A percentile compares a stretch with the other conserved stretches of the same genome.
Conservation (phyloP, 129 eudicot species). For the Flaveria robusta region DNA sequence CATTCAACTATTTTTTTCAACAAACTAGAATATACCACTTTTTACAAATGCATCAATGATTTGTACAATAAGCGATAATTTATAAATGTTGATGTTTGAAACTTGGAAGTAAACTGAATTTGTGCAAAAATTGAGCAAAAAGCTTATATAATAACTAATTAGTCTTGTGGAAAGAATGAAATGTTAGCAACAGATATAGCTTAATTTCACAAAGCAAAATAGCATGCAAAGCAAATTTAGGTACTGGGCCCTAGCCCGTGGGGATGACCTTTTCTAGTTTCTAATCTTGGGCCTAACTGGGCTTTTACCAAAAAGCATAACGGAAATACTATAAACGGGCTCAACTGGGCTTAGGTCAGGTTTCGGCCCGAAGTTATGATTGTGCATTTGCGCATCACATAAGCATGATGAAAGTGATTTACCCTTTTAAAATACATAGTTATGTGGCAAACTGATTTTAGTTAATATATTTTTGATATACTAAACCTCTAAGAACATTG, state of each 20-base stretch:
- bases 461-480: background rate
- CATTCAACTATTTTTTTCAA: too few species aligned
- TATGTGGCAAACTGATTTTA: background rate
- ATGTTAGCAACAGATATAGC: too few species aligned
- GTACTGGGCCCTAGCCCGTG: background rate
- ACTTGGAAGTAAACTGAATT: too few species aligned
- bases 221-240: background rate
- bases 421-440: too few species aligned
- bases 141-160: too few species aligned
- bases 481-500: background rate
- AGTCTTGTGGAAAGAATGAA: too few species aligned
- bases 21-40: too few species aligned
- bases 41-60: too few species aligned
- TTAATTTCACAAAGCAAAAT: too few species aligned
- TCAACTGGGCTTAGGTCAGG: background rate
- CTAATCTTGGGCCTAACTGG: background rate
- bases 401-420: background rate
- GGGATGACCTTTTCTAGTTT: background rate
- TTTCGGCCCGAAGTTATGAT: background rate
- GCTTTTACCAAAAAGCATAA: background rate
- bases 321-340: background rate
- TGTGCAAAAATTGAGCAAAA: too few species aligned
- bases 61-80: too few species aligned
- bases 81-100: too few species aligned
- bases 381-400: constrained; percentile 5